A percentile compares a stretch with the other conserved stretches of the same genome.
These are phyloP conservation scores for Prunus yedoensis DNA, from an alignment of 331 rosid genomes.

Conservation along the genomic window DNA sequence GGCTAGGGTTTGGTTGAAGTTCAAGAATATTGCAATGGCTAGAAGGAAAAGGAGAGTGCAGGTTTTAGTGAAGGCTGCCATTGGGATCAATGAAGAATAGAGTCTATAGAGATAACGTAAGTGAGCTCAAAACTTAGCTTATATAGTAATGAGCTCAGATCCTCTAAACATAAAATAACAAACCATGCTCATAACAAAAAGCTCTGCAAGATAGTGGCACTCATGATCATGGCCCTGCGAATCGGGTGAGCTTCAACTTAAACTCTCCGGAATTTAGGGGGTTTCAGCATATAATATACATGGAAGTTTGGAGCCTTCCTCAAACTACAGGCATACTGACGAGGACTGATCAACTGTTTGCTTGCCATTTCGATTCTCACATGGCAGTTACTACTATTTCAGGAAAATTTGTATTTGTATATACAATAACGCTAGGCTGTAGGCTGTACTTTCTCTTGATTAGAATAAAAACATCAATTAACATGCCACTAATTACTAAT, in stretches of 20 bases:
- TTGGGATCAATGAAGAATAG: neutral
- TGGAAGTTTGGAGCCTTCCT: constrained; percentile 17
- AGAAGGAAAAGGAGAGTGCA: constrained; percentile 15
- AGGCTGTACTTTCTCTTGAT: neutral
- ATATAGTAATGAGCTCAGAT: neutral
- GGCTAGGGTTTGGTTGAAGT: constrained; percentile 25
- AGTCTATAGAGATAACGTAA: neutral
- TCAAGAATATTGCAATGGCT: constrained; percentile 8
- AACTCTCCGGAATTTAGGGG: neutral
- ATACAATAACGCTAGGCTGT: too few relatives aligned
- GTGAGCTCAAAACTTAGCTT: neutral
- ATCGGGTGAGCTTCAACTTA: neutral
- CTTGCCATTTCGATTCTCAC: constrained; percentile 11
- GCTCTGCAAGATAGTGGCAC: constrained; percentile 4
- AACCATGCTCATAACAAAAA: too few relatives aligned
- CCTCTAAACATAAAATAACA: too few relatives aligned
- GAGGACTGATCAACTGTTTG: neutral
- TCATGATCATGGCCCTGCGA: constrained; percentile 6
- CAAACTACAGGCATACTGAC: neutral
- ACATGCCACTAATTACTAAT: neutral
- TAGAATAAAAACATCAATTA: neutral
- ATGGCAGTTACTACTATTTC: neutral
- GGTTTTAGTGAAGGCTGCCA: constrained; percentile 17
- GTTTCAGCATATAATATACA: neutral
- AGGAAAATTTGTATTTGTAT: neutral